Base-by-base conservation (phyloP, 768 basidiomycete species). In the button mushroom (Agaricus bisporus) region DNA sequence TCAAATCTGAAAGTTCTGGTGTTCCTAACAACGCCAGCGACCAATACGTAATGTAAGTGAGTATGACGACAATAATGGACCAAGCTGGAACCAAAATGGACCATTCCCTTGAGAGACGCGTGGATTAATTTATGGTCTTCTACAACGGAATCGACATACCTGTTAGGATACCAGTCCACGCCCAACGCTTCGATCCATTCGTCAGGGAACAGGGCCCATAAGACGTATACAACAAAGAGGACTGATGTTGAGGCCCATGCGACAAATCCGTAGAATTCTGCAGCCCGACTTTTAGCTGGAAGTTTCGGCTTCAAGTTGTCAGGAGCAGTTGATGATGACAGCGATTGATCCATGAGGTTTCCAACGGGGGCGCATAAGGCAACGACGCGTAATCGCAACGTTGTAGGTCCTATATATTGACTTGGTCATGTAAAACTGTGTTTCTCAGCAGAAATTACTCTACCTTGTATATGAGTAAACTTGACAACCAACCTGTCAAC, bases 251-350 rank as follows among this genome's bases (percentile, higher is more conserved):
- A 82, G 8, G 84, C 83, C 85, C 84, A 89, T 14, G 88, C 88
- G 4, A 88, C 88, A 64, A 93, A 94, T n/a, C 92, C 91, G 60
- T 92, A 91, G 62, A 92, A 86, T 69, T 94, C 91, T 41, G 87
- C 78, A 11, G 88, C 86, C 8, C 87, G 82, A 64, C 82, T 86
- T 37, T 54, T 54, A 9, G 38, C 10, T 10, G 25, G 22, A 10
- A 7, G 25, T 28, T 35, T 25, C 6, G 39, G 26, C 17, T 48
- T 22, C 22, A 22, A 22, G 22, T 22, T 26, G 7, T 18, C 18
- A 12, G 26, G 22, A 18, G 35, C 10, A 14, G 15, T 18, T n/a
- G 52, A 18, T 29, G 18, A 15, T 32, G 14, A 43, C 17, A 43
- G 20, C 25, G 11, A 17, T 26, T n/a, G 7, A 20, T 20, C 20